Evolutionary conservation across 1,284 basidiomycete genomes (phyloP), one percentile per base, ranked within the genome.

Genomic region (Austroboletus rostrupii): DNA sequence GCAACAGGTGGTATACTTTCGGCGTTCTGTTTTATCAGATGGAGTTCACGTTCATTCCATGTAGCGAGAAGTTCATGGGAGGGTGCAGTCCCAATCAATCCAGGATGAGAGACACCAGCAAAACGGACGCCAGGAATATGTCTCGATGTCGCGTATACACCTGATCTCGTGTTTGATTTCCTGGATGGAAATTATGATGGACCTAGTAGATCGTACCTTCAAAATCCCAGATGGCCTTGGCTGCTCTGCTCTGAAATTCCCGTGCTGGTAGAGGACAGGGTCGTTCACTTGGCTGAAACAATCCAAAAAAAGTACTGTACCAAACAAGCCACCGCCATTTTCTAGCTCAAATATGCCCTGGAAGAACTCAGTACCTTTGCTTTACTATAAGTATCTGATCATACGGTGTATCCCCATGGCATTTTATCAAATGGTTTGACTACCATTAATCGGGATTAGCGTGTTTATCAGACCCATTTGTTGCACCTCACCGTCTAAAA

Each of bases 161-260:
- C 47, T 58, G 21, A 42, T 32, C 17, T 16, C 14, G 28, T 38
- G 26, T 12, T 49, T 20, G 42, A 38, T 36, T 39, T 26, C 7
- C 23, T 14, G 17, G 37, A 21, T 9, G 37, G 21, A 16, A 12
- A 20, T 6, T 23, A 19, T 40, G 3, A 20, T 12, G 17, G 14
- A 17, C 4, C 21, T 20, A 3, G n/a, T n/a, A 11, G 3, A 26
- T 39, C 53, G 31, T 50, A 76, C 82, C 82, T 57, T 87, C 73
- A 56, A 90, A 78, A 64, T 90, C 87, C 87, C 87, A 90, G 51
- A 90, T 87, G 5, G 87, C 85, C 61, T 91, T 91, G 48, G 80
- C 78, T 0, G 87, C 85, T 59, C 71, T 79, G 58, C 81, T 83
- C 43, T 85, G 70, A 65, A 87, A 88, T 64, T 88, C 84, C 8